These are phyloP conservation scores for Aspergillus ochraceus DNA, from an alignment of 2,329 filamentous ascomycete genomes.

Conservation along the genomic window DNA sequence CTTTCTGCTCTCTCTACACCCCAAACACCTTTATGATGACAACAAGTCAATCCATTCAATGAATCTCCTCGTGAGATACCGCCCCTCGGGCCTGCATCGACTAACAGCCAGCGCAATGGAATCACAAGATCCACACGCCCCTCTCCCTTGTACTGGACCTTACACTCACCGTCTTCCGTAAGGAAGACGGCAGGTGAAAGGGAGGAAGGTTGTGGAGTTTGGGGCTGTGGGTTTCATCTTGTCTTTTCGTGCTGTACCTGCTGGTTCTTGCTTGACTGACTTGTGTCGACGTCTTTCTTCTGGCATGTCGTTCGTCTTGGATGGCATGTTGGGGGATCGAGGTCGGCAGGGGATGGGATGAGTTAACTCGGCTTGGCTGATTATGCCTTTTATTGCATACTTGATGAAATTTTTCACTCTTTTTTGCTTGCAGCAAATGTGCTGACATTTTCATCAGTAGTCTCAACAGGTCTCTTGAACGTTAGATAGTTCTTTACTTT, in stretches of 20 bases:
- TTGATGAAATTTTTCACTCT: neutral
- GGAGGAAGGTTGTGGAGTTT: constrained; percentile 48
- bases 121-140: constrained; percentile 27
- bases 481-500: too few species aligned
- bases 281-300: constrained; percentile 32
- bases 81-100: constrained; percentile 34
- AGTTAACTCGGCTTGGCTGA: constrained; percentile 45
- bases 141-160: constrained; percentile 49
- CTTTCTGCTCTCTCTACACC: constrained; percentile 3
- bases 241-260: constrained; percentile 20
- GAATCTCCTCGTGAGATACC: constrained; percentile 45
- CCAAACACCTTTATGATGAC: constrained; percentile 51
- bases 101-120: constrained; percentile 16
- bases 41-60: constrained; percentile 65
- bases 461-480: neutral
- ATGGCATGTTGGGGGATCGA: constrained; percentile 27
- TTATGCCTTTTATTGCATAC: constrained; percentile 12
- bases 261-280: constrained; percentile 31
- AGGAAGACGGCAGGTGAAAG: constrained; percentile 19
- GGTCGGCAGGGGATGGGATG: constrained; percentile 44
- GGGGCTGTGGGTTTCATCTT: constrained; percentile 26
- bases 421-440: constrained; percentile 1
- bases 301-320: constrained; percentile 41
- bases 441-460: constrained; percentile 2
- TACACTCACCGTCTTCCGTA: constrained; percentile 18